phyloP scores from a whole-genome alignment of 345 rosid species.

The Acer saccharum region DNA sequence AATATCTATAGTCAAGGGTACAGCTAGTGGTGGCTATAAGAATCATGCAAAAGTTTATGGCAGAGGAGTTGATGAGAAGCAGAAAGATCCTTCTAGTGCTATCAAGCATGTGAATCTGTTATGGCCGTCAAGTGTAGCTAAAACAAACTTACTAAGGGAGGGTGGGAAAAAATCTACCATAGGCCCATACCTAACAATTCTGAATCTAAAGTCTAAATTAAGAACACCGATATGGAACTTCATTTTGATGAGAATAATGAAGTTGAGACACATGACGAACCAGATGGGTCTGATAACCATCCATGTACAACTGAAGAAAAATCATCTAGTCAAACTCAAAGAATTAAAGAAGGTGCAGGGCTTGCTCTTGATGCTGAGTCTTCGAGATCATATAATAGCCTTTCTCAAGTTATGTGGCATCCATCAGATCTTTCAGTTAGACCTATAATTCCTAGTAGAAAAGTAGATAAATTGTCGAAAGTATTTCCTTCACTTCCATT shows the following conservation, averaged over 20 bases:
- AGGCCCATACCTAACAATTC: slow-evolving; percentile 71
- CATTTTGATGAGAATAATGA: slow-evolving; percentile 85
- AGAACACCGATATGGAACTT: slow-evolving; percentile 96
- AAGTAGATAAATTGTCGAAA: slow-evolving; percentile 71
- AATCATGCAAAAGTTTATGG: slow-evolving; percentile 56
- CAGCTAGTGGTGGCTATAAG: slow-evolving; percentile 51
- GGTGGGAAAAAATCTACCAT: slow-evolving; percentile 85
- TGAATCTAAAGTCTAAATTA: slow-evolving; percentile 85
- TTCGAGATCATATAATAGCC: slow-evolving; percentile 55
- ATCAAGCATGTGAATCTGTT: slow-evolving; percentile 73
- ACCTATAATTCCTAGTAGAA: slow-evolving; percentile 96
- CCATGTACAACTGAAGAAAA: slow-evolving; percentile 41
- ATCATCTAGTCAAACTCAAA: slow-evolving; percentile 37
- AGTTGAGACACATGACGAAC: slow-evolving; percentile 76
- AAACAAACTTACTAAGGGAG: slow-evolving; percentile 84
- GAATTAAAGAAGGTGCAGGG: slow-evolving; percentile 54
- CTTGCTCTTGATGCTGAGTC: slow-evolving; percentile 53
- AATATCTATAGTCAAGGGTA: slow-evolving; percentile 63
- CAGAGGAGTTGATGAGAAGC: slow-evolving; percentile 62
- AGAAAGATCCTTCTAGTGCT: slow-evolving; percentile 59
- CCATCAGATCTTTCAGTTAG: slow-evolving; percentile 91
- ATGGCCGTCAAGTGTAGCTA: slow-evolving; percentile 92
- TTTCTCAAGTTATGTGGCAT: slow-evolving; percentile 85
- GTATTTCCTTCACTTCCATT: slow-evolving; percentile 73
- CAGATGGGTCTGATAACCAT: slow-evolving; percentile 59